Evolutionary conservation across 176 grass and related monocot genomes (phyloP).

Genomic region (Zizania latifolia): DNA sequence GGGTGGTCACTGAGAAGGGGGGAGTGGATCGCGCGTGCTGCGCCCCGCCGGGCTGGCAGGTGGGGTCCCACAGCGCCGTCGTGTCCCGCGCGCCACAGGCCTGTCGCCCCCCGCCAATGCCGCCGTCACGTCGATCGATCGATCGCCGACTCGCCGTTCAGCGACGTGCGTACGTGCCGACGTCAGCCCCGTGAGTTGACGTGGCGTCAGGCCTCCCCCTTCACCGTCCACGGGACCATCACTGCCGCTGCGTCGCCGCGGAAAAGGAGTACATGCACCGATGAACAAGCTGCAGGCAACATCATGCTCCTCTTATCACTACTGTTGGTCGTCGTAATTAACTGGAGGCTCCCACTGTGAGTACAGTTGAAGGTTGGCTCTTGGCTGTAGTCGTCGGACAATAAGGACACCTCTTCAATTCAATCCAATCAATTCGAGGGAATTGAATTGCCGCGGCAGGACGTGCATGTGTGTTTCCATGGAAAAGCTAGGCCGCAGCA

Average conservation of each 20-base stretch:
- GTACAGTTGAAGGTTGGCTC: no score
- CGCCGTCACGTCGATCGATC: background rate
- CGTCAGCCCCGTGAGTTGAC: background rate
- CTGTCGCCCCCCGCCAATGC: constrained; percentile 11
- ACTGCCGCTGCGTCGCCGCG: no score
- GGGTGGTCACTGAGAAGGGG: no score
- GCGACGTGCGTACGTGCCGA: background rate
- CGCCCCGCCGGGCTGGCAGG: constrained; percentile 6
- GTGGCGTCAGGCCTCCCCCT: background rate
- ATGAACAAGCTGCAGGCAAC: background rate
- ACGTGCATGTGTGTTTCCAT: background rate
- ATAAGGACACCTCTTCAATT: background rate
- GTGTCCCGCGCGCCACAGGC: constrained; percentile 5
- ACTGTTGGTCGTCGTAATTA: background rate
- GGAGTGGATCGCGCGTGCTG: constrained; percentile 39
- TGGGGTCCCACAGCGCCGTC: constrained; percentile 11
- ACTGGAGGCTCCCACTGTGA: no score
- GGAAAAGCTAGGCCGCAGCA: background rate
- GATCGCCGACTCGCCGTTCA: no score
- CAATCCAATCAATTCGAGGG: no score
- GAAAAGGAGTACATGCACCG: no score
- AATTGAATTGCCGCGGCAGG: background rate
- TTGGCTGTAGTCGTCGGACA: no score
- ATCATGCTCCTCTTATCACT: constrained; percentile 1
- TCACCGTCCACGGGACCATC: no score